Percentiles rank a stretch among this genome's conserved stretches.
phyloP scores from a whole-genome alignment of 805 yeast genomes.

The Scheffersomyces lignosus region DNA sequence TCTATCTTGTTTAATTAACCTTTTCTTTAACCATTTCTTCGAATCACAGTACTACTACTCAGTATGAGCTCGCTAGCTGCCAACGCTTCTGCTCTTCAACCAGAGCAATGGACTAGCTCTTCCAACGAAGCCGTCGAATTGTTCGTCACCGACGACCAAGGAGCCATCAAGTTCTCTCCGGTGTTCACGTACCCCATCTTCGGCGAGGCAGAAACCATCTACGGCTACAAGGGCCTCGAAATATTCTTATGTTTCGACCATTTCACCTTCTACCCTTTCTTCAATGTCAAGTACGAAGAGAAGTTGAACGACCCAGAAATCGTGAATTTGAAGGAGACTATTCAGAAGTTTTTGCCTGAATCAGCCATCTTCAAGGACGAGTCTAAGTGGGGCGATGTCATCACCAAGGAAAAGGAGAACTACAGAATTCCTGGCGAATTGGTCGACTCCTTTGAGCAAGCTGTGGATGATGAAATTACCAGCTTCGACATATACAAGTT shows the following conservation, averaged over 20 bases:
- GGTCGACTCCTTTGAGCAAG: slow-evolving; percentile 30
- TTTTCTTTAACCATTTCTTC: no score
- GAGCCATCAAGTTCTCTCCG: slow-evolving; percentile 66
- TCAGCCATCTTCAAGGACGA: slow-evolving; percentile 64
- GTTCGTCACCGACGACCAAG: slow-evolving; percentile 54
- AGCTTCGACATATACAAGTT: slow-evolving; percentile 53
- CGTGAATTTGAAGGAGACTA: slow-evolving; percentile 56
- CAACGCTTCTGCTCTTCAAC: slow-evolving; percentile 38
- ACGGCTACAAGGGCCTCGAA: slow-evolving; percentile 73
- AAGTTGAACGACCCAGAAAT: slow-evolving; percentile 55
- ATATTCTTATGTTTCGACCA: slow-evolving; percentile 73
- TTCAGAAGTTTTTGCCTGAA: slow-evolving; percentile 62
- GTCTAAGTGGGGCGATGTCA: slow-evolving; percentile 59
- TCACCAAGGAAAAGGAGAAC: slow-evolving; percentile 46
- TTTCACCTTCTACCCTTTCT: slow-evolving; percentile 68
- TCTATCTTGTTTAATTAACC: no score
- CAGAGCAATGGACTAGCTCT: slow-evolving; percentile 73
- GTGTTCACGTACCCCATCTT: slow-evolving; percentile 87
- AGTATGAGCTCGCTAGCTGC: no score
- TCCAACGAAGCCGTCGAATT: slow-evolving; percentile 68
- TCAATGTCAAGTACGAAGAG: slow-evolving; percentile 56
- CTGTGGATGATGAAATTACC: slow-evolving; percentile 25
- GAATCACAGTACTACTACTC: no score
- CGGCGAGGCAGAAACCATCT: slow-evolving; percentile 87
- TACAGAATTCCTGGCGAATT: slow-evolving; percentile 44